Conservation (phyloP, 140 eudicot genomes). For the Stevia rebaudiana region DNA sequence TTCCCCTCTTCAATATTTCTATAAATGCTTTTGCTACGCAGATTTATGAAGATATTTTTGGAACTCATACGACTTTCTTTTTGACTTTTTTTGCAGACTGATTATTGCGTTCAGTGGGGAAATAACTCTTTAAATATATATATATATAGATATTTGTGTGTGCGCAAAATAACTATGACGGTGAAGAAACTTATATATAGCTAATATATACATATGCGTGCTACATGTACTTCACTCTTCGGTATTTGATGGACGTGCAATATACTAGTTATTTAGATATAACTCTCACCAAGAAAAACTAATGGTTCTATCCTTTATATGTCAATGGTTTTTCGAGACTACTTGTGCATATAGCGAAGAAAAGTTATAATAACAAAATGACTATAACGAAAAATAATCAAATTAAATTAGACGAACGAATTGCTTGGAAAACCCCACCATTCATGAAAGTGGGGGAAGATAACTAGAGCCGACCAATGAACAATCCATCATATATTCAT, state of each 20-base stretch:
- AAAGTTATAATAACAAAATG: too few relatives aligned
- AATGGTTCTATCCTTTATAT: too few relatives aligned
- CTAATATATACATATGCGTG: background rate
- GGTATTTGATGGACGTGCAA: background rate
- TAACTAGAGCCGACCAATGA: too few relatives aligned
- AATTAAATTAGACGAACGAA: background rate
- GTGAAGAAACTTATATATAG: conserved; percentile 16
- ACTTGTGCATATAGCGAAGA: too few relatives aligned
- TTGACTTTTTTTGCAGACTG: conserved; percentile 26
- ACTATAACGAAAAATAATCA: background rate
- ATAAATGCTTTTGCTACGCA: conserved; percentile 1
- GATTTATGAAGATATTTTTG: background rate
- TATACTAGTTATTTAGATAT: too few relatives aligned
- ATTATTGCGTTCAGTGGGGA: conserved; percentile 19
- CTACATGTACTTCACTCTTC: background rate
- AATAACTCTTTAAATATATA: background rate
- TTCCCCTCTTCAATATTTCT: background rate
- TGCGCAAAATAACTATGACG: conserved; percentile 14
- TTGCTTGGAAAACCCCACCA: too few relatives aligned
- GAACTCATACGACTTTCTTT: conserved; percentile 13
- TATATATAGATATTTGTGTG: background rate
- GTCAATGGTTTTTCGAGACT: too few relatives aligned
- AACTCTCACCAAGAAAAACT: too few relatives aligned
- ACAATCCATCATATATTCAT: too few relatives aligned
- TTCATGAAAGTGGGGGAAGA: too few relatives aligned